A percentile compares a stretch with the other conserved stretches of the same genome.
phyloP scores from a whole-genome alignment of 495 filamentous ascomycete genomes.

The Penicillium coprophilum region DNA sequence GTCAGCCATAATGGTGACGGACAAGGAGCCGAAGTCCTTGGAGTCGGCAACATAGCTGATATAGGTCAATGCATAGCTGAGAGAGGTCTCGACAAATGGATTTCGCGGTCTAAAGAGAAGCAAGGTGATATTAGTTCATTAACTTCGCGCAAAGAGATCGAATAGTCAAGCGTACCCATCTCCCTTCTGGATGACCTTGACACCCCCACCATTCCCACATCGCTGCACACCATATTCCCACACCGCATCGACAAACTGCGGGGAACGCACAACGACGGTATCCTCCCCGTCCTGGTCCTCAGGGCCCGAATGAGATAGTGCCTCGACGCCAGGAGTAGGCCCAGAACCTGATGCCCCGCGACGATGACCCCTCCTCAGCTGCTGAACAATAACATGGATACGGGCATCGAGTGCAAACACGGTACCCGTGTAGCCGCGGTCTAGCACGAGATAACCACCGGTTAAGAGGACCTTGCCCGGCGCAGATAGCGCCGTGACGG shows the following conservation, averaged over 20 bases:
- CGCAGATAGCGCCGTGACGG: slow-evolving; percentile 71
- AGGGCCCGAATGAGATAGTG: slow-evolving; percentile 3
- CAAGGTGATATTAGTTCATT: neutral
- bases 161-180: slow-evolving; percentile 62
- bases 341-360: slow-evolving; percentile 26
- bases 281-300: slow-evolving; percentile 43
- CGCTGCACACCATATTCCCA: slow-evolving; percentile 82
- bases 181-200: slow-evolving; percentile 70
- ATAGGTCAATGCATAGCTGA: slow-evolving; percentile 87
- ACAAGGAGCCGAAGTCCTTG: slow-evolving; percentile 61
- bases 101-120: slow-evolving; percentile 52
- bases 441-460: slow-evolving; percentile 92
- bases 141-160: neutral
- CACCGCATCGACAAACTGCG: slow-evolving; percentile 81
- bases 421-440: slow-evolving; percentile 80
- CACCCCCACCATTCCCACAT: slow-evolving; percentile 67
- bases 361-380: slow-evolving; percentile 41
- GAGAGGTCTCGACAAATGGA: slow-evolving; percentile 85
- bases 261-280: slow-evolving; percentile 76
- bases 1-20: slow-evolving; percentile 87
- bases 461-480: slow-evolving; percentile 95
- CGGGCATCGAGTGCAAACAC: slow-evolving; percentile 94
- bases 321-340: slow-evolving; percentile 11
- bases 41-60: slow-evolving; percentile 54
- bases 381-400: slow-evolving; percentile 79